A percentile compares a stretch with the other conserved stretches of the same genome.
Evolutionary conservation across 108 stramenopile genomes (phyloP).

Genomic region (Cyclotella distinguenda): DNA sequence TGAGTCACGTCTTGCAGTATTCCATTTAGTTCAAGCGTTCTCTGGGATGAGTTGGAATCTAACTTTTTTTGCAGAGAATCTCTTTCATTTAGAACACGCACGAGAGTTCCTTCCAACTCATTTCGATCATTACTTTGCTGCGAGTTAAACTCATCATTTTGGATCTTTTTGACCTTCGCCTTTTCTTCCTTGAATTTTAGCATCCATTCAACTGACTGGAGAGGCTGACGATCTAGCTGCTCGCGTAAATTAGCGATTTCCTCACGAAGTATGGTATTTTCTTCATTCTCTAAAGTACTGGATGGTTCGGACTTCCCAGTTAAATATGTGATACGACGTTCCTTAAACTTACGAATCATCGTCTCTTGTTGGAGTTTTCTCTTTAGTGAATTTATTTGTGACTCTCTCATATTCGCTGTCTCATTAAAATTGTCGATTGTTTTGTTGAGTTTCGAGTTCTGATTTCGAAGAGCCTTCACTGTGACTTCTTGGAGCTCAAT

Average conservation of each 20-base stretch:
- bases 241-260: slow-evolving; percentile 27
- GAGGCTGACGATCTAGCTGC: slow-evolving; percentile 19
- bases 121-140: slow-evolving; percentile 14
- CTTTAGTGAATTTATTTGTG: slow-evolving; percentile 37
- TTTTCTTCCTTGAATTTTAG: slow-evolving; percentile 42
- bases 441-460: slow-evolving; percentile 25
- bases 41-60: slow-evolving; percentile 25
- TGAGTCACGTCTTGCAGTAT: slow-evolving; percentile 27
- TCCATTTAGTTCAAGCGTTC: slow-evolving; percentile 16
- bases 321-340: slow-evolving; percentile 33
- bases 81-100: slow-evolving; percentile 51
- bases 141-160: slow-evolving; percentile 1
- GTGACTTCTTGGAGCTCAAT: slow-evolving; percentile 4
- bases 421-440: slow-evolving; percentile 26
- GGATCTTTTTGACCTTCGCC: slow-evolving; percentile 28
- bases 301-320: slow-evolving; percentile 8
- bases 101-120: slow-evolving; percentile 41
- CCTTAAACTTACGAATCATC: slow-evolving; percentile 48
- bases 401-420: slow-evolving; percentile 1
- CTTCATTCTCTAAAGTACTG: slow-evolving; percentile 9
- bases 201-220: slow-evolving; percentile 38
- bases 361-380: slow-evolving; percentile 51
- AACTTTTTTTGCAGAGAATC: slow-evolving; percentile 50
- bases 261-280: slow-evolving; percentile 18
- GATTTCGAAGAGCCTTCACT: slow-evolving; percentile 25